Evolutionary conservation across 2,329 filamentous ascomycete genomes (phyloP).

Genomic region (Colletotrichum noveboracense): DNA sequence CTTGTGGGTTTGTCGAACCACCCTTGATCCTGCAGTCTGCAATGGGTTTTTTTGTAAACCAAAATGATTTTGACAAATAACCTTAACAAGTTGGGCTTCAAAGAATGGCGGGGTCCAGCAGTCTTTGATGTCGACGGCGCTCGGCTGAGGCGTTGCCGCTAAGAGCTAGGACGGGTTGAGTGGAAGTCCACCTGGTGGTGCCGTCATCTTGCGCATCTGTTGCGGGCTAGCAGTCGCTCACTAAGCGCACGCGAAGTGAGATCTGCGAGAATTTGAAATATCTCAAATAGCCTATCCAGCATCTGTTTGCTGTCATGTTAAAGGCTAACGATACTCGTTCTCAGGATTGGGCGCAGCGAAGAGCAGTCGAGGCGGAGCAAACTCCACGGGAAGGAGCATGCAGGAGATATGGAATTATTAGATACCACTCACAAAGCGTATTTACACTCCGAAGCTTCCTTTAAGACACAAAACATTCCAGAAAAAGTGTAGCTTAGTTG

Average conservation of each 20-base stretch:
- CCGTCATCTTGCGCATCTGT: neutral
- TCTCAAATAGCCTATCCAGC: neutral
- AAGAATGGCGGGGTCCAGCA: neutral
- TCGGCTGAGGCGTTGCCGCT: neutral
- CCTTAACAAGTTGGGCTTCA: neutral
- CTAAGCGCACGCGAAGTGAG: neutral
- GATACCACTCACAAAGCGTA: neutral
- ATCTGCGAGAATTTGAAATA: neutral
- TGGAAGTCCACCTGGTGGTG: neutral
- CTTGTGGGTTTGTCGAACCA: neutral
- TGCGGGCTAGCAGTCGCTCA: neutral
- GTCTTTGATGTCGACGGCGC: neutral
- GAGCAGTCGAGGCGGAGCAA: neutral
- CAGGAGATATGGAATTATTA: neutral
- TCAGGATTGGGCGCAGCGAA: neutral
- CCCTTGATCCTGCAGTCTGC: neutral
- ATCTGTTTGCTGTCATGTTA: neutral
- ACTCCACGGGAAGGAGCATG: neutral
- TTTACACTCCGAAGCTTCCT: neutral
- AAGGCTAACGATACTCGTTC: neutral
- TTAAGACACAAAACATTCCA: neutral
- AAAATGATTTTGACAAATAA: neutral
- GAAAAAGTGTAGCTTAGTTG: neutral
- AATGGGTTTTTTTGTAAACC: neutral
- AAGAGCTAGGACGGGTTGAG: neutral